These are phyloP conservation scores for Dactylellina leptospora DNA, from an alignment of 2,329 filamentous ascomycete species.

Conservation along the genomic window DNA sequence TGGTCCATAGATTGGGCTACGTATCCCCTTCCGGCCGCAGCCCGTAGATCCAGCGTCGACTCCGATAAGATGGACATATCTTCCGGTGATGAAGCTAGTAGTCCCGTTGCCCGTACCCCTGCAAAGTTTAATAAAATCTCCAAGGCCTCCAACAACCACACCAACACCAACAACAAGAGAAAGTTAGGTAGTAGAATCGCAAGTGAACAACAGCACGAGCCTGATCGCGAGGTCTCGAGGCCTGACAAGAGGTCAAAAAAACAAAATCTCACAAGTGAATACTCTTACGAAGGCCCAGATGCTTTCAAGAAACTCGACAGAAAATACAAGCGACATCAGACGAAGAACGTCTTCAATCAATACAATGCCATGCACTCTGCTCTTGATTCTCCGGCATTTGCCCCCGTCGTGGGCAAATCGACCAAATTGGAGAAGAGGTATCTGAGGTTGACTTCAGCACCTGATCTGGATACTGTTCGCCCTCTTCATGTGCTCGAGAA, in stretches of 20 bases:
- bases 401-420: constrained; percentile 84
- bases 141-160: constrained; percentile 24
- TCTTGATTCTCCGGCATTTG: constrained; percentile 62
- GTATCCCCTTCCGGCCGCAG: constrained; percentile 72
- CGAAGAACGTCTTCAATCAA: constrained; percentile 58
- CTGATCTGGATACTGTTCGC: constrained; percentile 86
- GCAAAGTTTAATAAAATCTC: constrained; percentile 18
- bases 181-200: constrained; percentile 51
- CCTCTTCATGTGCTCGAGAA: constrained; percentile 81
- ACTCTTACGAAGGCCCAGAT: constrained; percentile 55
- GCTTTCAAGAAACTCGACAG: constrained; percentile 48
- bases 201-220: constrained; percentile 43
- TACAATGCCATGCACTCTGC: constrained; percentile 64
- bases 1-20: constrained; percentile 81
- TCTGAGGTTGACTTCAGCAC: constrained; percentile 88
- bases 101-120: constrained; percentile 1
- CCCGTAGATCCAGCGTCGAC: constrained; percentile 30
- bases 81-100: constrained; percentile 39
- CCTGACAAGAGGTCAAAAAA: constrained; percentile 49
- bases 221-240: constrained; percentile 29
- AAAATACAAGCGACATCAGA: constrained; percentile 43
- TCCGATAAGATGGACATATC: constrained; percentile 51
- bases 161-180: constrained; percentile 36
- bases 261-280: constrained; percentile 57
- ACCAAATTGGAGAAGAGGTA: constrained; percentile 90